phyloP scores from a whole-genome alignment of 805 yeast genomes.

The Pichia cephalocereana region DNA sequence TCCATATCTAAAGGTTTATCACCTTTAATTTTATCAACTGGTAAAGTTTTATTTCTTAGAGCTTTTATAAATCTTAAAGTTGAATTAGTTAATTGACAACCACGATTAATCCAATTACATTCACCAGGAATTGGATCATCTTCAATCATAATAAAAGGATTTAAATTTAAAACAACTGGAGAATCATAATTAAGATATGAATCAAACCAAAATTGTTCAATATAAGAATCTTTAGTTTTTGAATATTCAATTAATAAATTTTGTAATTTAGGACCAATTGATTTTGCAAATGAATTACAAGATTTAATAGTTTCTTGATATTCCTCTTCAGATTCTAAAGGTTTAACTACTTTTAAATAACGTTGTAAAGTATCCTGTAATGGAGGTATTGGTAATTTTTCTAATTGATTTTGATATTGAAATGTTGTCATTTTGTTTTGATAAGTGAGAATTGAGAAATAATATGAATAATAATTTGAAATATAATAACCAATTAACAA shows the following conservation, averaged over 20 bases:
- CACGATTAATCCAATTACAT: conserved; percentile 63
- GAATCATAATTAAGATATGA: conserved; percentile 80
- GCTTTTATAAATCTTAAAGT: conserved; percentile 76
- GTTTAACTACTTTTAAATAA: conserved; percentile 61
- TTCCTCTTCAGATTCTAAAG: conserved; percentile 73
- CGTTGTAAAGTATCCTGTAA: conserved; percentile 55
- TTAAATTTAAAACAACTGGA: conserved; percentile 83
- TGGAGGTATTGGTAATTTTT: conserved; percentile 75
- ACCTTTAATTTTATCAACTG: conserved; percentile 58
- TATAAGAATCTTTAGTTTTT: conserved; percentile 62
- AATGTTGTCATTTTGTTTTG: conserved; percentile 30
- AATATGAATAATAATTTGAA: too few relatives aligned
- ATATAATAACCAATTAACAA: too few relatives aligned
- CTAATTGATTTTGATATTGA: conserved; percentile 47
- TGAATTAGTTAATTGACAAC: conserved; percentile 69
- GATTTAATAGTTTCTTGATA: conserved; percentile 52
- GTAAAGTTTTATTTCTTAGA: conserved; percentile 61
- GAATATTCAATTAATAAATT: conserved; percentile 53
- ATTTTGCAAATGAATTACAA: conserved; percentile 44
- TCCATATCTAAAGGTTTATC: conserved; percentile 76
- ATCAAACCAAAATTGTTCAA: conserved; percentile 93
- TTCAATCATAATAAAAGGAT: conserved; percentile 83
- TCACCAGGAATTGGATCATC: conserved; percentile 79
- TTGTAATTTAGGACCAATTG: conserved; percentile 52
- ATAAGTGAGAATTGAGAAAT: background rate